These are phyloP conservation scores for Forsythia viridissima DNA, from an alignment of 257 asterid species.

Conservation along the genomic window DNA sequence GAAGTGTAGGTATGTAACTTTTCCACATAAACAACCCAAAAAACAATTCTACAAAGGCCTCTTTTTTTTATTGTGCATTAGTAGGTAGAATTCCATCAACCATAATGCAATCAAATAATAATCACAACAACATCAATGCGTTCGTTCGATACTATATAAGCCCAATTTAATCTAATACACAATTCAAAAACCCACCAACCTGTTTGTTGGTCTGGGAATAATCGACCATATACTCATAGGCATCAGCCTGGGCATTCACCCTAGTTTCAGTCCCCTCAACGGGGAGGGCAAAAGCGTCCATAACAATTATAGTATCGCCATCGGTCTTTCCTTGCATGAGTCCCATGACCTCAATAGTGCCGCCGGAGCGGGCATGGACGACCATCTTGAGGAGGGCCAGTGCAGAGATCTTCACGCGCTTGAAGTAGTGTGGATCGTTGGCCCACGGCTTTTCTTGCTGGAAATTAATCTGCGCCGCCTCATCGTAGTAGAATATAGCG, in stretches of 20 bases:
- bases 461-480: conserved; percentile 68
- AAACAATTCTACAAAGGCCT: background rate
- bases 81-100: background rate
- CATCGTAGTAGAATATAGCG: conserved; percentile 89
- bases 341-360: conserved; percentile 97
- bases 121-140: background rate
- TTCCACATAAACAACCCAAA: background rate
- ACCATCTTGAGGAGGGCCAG: conserved; percentile 99
- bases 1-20: background rate
- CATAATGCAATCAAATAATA: background rate
- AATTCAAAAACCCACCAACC: conserved; percentile 36
- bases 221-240: conserved; percentile 96
- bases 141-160: background rate
- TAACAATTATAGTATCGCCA: conserved; percentile 89
- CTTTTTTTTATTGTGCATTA: background rate
- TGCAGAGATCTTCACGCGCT: conserved; percentile 92
- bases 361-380: conserved; percentile 98
- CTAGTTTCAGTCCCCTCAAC: conserved; percentile 99
- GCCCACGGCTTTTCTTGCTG: conserved; percentile 93
- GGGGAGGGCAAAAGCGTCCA: conserved; percentile 99
- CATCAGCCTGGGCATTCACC: conserved; percentile 99
- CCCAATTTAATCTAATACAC: background rate
- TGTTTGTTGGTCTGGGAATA: conserved; percentile 86
- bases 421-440: conserved; percentile 90
- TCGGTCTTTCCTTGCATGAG: conserved; percentile 98